phyloP scores from a whole-genome alignment of 1,139 yeast genomes.

The Blastobotrys persicus region DNA sequence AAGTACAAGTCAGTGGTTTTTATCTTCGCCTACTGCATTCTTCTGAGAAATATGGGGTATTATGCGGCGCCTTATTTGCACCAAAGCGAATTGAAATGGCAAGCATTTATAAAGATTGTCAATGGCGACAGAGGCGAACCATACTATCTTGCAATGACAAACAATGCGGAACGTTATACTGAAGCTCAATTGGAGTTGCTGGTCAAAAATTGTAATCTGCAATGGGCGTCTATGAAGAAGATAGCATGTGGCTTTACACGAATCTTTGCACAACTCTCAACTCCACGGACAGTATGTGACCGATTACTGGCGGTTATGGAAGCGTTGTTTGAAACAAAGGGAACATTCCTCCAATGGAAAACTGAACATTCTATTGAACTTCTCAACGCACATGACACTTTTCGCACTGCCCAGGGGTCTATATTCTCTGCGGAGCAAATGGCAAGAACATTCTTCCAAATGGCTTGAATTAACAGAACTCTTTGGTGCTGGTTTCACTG shows the following conservation, averaged over 20 bases:
- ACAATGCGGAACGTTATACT: not conserved
- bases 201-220: not conserved
- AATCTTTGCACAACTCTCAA: not conserved
- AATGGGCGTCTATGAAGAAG: not conserved
- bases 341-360: constrained; percentile 2
- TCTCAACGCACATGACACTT: not conserved
- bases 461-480: not conserved
- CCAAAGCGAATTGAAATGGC: constrained; percentile 7
- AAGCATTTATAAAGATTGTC: constrained; percentile 1
- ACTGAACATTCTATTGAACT: not conserved
- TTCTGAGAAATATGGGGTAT: not conserved
- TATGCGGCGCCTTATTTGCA: not conserved
- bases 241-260: constrained; percentile 7
- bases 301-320: not conserved
- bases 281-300: not conserved
- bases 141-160: not conserved
- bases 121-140: not conserved
- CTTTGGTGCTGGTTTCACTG: too few relatives aligned
- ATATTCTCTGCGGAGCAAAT: not conserved
- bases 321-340: constrained; percentile 9
- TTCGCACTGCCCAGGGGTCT: not conserved
- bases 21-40: constrained; percentile 1
- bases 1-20: constrained; percentile 6
- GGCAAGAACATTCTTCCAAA: not conserved
- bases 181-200: not conserved